These are phyloP conservation scores for Ophiostoma sp. DNA, from an alignment of 2,329 filamentous ascomycete species.

Conservation along the genomic window DNA sequence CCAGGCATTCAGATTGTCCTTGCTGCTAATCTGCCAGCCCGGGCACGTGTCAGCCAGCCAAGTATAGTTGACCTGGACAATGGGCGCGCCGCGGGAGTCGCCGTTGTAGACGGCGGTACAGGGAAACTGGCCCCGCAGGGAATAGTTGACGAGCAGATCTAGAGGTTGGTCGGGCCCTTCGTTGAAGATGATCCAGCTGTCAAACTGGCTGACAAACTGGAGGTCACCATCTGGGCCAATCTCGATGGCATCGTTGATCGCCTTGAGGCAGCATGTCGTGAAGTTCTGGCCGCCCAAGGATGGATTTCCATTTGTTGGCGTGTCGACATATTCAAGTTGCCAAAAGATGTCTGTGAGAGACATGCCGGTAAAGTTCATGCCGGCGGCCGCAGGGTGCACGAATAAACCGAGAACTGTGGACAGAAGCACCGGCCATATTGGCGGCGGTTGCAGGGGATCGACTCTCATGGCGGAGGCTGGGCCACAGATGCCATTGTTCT, in stretches of 20 bases:
- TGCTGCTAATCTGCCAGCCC: conserved; percentile 33
- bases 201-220: conserved; percentile 1
- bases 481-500: conserved; percentile 12
- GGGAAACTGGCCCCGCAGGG: conserved; percentile 31
- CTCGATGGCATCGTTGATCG: conserved; percentile 30
- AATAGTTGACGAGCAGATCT: conserved; percentile 23
- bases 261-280: conserved; percentile 35
- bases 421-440: neutral
- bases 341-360: conserved; percentile 26
- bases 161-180: conserved; percentile 17
- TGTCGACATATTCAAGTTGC: conserved; percentile 25
- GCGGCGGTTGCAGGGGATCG: neutral
- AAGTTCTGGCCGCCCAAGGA: conserved; percentile 33
- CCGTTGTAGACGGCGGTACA: conserved; percentile 32
- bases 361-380: conserved; percentile 20
- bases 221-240: conserved; percentile 27
- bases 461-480: conserved; percentile 16
- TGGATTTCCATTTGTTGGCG: conserved; percentile 1
- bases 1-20: conserved; percentile 32
- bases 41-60: conserved; percentile 31
- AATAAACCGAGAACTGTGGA: neutral
- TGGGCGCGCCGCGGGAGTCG: conserved; percentile 29
- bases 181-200: conserved; percentile 25
- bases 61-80: conserved; percentile 31
- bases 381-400: neutral